These are phyloP conservation scores for Phialocephala sp. DNA, from an alignment of 2,329 filamentous ascomycete species.

Conservation along the genomic window DNA sequence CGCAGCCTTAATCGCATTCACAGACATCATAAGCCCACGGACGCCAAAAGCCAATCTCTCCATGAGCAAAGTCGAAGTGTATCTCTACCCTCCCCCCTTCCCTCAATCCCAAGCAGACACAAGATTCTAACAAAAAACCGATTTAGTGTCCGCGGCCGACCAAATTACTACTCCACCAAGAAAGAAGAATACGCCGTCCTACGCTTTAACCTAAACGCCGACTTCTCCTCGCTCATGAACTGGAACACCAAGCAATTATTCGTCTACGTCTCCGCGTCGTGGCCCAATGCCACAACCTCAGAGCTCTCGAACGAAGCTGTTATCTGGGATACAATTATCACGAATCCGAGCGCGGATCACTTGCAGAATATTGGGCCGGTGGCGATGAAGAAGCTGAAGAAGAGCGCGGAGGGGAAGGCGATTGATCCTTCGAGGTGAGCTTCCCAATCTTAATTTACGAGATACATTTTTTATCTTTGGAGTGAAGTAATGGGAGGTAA, in stretches of 20 bases:
- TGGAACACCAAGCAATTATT: slow-evolving; percentile 99
- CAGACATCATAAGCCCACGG: slow-evolving; percentile 74
- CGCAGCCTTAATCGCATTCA: slow-evolving; percentile 78
- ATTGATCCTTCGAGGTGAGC: slow-evolving; percentile 52
- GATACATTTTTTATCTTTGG: no score
- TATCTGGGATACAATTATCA: slow-evolving; percentile 96
- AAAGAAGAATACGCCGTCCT: slow-evolving; percentile 96
- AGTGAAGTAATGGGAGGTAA: neutral
- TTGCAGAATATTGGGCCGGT: slow-evolving; percentile 64
- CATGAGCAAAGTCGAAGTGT: slow-evolving; percentile 86
- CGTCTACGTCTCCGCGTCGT: slow-evolving; percentile 89
- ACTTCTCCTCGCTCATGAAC: slow-evolving; percentile 90
- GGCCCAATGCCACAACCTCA: slow-evolving; percentile 50
- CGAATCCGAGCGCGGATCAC: slow-evolving; percentile 69
- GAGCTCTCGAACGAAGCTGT: slow-evolving; percentile 70
- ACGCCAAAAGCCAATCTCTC: slow-evolving; percentile 68
- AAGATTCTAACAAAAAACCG: slow-evolving; percentile 29
- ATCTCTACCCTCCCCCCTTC: slow-evolving; percentile 44
- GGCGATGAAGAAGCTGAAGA: slow-evolving; percentile 65
- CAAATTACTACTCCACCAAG: slow-evolving; percentile 93
- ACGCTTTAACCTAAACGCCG: slow-evolving; percentile 89
- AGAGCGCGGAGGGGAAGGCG: slow-evolving; percentile 63
- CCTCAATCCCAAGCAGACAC: neutral
- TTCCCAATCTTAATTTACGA: no score
- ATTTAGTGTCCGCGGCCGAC: slow-evolving; percentile 87